Base-by-base conservation (phyloP, 1,284 basidiomycete species). In the Tylopilus sp. region DNA sequence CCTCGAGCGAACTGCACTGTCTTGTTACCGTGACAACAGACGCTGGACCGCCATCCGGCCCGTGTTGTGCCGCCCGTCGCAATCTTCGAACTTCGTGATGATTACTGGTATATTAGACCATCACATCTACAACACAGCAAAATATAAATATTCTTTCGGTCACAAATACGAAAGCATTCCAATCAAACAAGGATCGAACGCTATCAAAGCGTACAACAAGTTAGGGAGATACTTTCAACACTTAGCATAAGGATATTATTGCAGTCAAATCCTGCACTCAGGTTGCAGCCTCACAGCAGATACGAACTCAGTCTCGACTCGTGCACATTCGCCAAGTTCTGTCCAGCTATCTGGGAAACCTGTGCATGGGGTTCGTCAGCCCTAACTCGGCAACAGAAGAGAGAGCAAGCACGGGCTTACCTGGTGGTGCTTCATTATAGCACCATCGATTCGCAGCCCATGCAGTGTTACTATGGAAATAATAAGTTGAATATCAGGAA, bases 381-480 rank as follows among this genome's bases (percentile, higher is more conserved):
- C 44, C 19, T 16, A 26, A 22, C 36, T 16, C 55, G 54, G 15
- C 19, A 15, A 18, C 44, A 9, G 6, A 9, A 54, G 0, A 26
- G 7, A 18, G 19, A 39, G 24, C 32, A 29, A 18, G 49, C 24
- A 24, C 6, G n/a, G 22, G 6, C 53, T 65, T 47, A 75, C 68
- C 67, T 67, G 69, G 69, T 9, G 74, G 72, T 13, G 51, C 18
- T 18, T 76, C 64, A 15, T 62, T 33, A 51, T 68, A 16, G 15
- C 64, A 69, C 73, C 74, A 72, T 51, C 62, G 58, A 22, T 47
- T 66, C 32, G 70, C 70, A 51, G 61, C 72, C 74, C 73, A 76
- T 26, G 70, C 60, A 41, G 56, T 8, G 9, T 64, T 73, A 39
- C 73, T 77, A 36, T 38, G 15, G 16, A 19, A 29, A 44, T 6